These are phyloP conservation scores for Capsicum chinense DNA, from an alignment of 257 asterid species.

Conservation along the genomic window DNA sequence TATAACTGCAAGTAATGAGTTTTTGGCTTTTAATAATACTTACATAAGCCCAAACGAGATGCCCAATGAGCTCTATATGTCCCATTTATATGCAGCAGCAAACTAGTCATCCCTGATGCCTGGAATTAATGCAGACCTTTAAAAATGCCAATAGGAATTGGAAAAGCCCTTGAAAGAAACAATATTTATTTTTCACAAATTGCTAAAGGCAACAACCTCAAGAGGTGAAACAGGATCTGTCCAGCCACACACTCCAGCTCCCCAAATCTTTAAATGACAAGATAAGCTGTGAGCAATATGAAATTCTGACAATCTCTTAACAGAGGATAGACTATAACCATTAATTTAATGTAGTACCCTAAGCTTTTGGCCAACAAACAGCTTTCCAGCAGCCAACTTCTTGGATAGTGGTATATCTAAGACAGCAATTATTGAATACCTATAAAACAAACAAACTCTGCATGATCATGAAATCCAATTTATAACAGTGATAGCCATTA, in stretches of 20 bases:
- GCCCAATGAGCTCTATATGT: conserved; percentile 98
- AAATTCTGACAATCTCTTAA: conserved; percentile 30
- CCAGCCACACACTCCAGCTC: conserved; percentile 93
- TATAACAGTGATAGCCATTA: neutral
- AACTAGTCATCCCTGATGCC: conserved; percentile 61
- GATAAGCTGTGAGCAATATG: conserved; percentile 59
- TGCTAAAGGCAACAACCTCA: conserved; percentile 59
- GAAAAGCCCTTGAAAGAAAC: neutral
- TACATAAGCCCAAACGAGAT: conserved; percentile 89
- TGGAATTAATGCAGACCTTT: conserved; percentile 44
- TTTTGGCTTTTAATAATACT: conserved; percentile 38
- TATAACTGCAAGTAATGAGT: conserved; percentile 28
- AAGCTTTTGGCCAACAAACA: conserved; percentile 94
- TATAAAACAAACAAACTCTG: conserved; percentile 42
- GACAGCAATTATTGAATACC: conserved; percentile 79
- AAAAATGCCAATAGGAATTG: conserved; percentile 29
- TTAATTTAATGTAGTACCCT: conserved; percentile 57
- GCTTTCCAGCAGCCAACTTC: conserved; percentile 72
- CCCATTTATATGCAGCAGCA: conserved; percentile 82
- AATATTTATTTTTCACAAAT: neutral
- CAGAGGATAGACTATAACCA: conserved; percentile 30
- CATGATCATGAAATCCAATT: conserved; percentile 18
- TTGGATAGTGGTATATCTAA: conserved; percentile 78
- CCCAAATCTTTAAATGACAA: conserved; percentile 88
- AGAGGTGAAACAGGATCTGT: conserved; percentile 80